Percentiles rank a stretch among this genome's conserved stretches.
phyloP scores from a whole-genome alignment of 768 basidiomycete species.

The Termitomyces sp. region DNA sequence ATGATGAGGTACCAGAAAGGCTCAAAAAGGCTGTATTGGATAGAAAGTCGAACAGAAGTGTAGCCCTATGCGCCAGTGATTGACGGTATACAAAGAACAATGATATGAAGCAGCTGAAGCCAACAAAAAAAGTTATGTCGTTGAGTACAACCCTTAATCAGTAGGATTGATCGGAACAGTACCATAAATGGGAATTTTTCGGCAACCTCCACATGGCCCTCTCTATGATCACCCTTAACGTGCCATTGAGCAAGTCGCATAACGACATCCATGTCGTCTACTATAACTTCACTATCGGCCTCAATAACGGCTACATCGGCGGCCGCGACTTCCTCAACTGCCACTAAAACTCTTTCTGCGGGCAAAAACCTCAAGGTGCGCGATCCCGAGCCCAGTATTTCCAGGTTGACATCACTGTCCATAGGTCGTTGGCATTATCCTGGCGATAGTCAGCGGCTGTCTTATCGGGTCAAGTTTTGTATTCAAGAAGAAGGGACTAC shows the following conservation, averaged over 20 bases:
- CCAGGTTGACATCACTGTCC: slow-evolving; percentile 11
- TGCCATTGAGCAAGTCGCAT: slow-evolving; percentile 9
- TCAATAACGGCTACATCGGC: slow-evolving; percentile 31
- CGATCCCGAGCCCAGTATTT: neutral
- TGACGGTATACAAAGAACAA: neutral
- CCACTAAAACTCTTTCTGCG: slow-evolving; percentile 31
- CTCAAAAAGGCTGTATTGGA: neutral
- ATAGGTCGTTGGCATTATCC: slow-evolving; percentile 73
- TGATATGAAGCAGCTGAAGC: neutral
- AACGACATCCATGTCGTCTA: slow-evolving; percentile 26
- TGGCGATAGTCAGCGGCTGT: slow-evolving; percentile 75
- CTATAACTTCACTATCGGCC: slow-evolving; percentile 27
- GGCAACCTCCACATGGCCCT: neutral
- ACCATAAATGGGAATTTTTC: neutral
- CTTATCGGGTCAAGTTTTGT: slow-evolving; percentile 94
- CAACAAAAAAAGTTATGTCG: too few relatives aligned
- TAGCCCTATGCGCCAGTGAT: neutral
- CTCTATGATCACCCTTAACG: neutral
- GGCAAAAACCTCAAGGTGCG: slow-evolving; percentile 52
- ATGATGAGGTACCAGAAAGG: neutral
- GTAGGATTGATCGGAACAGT: neutral
- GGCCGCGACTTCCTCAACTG: slow-evolving; percentile 39
- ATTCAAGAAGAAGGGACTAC: slow-evolving; percentile 94
- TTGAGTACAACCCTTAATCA: neutral
- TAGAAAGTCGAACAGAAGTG: neutral